Conservation (phyloP, 2,329 filamentous ascomycete genomes). For the Colletotrichum sp. region DNA sequence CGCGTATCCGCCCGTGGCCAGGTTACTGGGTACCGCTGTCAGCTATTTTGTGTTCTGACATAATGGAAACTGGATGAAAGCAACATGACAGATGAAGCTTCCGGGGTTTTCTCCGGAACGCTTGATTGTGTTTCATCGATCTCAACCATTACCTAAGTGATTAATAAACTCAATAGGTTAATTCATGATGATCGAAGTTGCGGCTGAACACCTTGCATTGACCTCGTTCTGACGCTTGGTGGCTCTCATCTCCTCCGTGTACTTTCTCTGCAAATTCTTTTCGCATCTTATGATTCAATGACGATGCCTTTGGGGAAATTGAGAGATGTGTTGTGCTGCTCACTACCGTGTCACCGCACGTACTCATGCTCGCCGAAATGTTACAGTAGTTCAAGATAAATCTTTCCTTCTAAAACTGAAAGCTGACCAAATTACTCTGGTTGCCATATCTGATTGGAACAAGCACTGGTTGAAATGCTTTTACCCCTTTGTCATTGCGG, state of each 20-base stretch:
- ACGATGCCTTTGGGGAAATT: rapidly evolving
- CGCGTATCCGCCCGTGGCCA: not conserved
- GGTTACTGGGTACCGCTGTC: not conserved
- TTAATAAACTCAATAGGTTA: not conserved
- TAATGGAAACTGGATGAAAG: not conserved
- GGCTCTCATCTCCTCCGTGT: not conserved
- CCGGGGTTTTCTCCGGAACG: not conserved
- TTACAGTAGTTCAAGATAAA: not conserved
- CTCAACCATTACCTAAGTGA: not conserved
- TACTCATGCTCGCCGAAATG: rapidly evolving
- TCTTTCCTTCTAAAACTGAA: not conserved
- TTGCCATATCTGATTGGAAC: not conserved
- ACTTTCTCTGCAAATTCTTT: not conserved
- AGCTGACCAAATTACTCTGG: not conserved
- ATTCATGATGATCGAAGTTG: not conserved
- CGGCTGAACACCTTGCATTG: not conserved
- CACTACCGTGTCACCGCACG: not conserved
- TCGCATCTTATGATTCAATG: not conserved
- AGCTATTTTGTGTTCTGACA: not conserved
- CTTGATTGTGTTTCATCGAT: not conserved
- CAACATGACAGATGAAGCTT: not conserved
- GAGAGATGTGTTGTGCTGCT: not conserved
- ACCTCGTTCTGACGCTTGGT: not conserved
- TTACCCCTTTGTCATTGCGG: rapidly evolving
- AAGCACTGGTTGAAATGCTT: not conserved